Percentiles rank a stretch among this genome's conserved stretches.
Evolutionary conservation across 148 eudicot genomes (phyloP).

Genomic region (Diospyros kaki): DNA sequence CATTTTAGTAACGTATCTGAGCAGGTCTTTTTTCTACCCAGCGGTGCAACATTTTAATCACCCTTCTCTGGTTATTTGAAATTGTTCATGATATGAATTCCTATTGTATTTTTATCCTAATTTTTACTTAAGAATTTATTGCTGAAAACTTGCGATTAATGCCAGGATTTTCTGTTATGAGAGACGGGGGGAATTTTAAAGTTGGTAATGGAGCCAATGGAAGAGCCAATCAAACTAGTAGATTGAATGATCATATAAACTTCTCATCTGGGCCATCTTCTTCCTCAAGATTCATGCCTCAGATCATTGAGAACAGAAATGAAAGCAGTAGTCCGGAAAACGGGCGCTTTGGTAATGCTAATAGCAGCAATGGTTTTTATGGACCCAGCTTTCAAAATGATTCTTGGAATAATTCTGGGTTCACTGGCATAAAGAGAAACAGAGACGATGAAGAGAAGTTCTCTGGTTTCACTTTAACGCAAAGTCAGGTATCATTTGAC

Average conservation of each 20-base stretch:
- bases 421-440: conserved; percentile 34
- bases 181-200: conserved; percentile 34
- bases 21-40: no score
- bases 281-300: conserved; percentile 36
- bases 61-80: not conserved
- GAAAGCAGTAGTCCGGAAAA: conserved; percentile 23
- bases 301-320: conserved; percentile 32
- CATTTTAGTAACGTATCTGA: conserved; percentile 1
- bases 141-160: conserved; percentile 10
- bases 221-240: conserved; percentile 24
- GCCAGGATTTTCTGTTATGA: conserved; percentile 33
- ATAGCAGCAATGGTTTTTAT: conserved; percentile 15
- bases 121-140: not conserved
- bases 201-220: conserved; percentile 19
- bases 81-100: not conserved
- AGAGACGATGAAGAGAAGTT: conserved; percentile 34
- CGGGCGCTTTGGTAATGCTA: conserved; percentile 14
- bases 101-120: not conserved
- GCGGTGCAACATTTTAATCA: no score
- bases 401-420: conserved; percentile 32
- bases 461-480: conserved; percentile 23
- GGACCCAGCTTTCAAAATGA: conserved; percentile 15
- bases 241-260: conserved; percentile 28
- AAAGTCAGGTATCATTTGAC: conserved; percentile 30
- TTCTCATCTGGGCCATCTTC: conserved; percentile 31